Evolutionary conservation across 2,329 filamentous ascomycete species (phyloP).

Genomic region (Fonsecaea pedrosoi): DNA sequence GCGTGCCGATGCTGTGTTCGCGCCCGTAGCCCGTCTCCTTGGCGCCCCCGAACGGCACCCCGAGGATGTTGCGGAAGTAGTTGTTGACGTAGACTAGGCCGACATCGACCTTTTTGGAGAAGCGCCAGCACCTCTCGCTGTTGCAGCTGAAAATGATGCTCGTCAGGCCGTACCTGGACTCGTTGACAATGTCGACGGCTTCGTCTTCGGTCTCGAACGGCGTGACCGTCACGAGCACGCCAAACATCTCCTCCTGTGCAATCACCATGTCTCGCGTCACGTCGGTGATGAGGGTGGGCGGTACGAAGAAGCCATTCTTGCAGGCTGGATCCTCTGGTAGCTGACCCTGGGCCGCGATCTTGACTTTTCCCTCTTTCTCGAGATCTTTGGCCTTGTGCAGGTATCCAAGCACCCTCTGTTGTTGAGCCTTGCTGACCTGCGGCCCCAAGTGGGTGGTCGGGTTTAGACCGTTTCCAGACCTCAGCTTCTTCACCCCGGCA

Average conservation of each 20-base stretch:
- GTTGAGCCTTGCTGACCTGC: slow-evolving; percentile 31
- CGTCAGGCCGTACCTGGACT: slow-evolving; percentile 60
- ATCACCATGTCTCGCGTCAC: slow-evolving; percentile 62
- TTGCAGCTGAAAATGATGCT: slow-evolving; percentile 63
- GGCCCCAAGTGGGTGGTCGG: slow-evolving; percentile 34
- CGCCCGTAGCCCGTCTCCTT: slow-evolving; percentile 80
- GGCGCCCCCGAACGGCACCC: slow-evolving; percentile 71
- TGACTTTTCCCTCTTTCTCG: slow-evolving; percentile 58
- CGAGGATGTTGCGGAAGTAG: slow-evolving; percentile 42
- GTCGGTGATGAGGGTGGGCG: slow-evolving; percentile 64
- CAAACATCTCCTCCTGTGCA: slow-evolving; percentile 67
- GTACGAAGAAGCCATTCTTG: slow-evolving; percentile 61
- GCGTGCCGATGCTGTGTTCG: slow-evolving; percentile 63
- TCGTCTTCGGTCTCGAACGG: slow-evolving; percentile 68
- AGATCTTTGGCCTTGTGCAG: slow-evolving; percentile 45
- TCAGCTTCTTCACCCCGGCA: slow-evolving; percentile 26
- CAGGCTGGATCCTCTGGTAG: slow-evolving; percentile 41
- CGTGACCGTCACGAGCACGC: slow-evolving; percentile 68
- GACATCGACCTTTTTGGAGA: slow-evolving; percentile 55
- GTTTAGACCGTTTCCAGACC: slow-evolving; percentile 29
- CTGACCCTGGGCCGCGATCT: slow-evolving; percentile 47
- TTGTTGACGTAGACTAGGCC: slow-evolving; percentile 67
- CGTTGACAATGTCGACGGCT: slow-evolving; percentile 63
- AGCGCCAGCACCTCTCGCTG: slow-evolving; percentile 57
- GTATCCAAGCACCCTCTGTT: slow-evolving; percentile 41